Percentiles rank a stretch among this genome's conserved stretches.
These are phyloP conservation scores for Cyberlindnera saturnus DNA, from an alignment of 805 yeast genomes.

Conservation along the genomic window DNA sequence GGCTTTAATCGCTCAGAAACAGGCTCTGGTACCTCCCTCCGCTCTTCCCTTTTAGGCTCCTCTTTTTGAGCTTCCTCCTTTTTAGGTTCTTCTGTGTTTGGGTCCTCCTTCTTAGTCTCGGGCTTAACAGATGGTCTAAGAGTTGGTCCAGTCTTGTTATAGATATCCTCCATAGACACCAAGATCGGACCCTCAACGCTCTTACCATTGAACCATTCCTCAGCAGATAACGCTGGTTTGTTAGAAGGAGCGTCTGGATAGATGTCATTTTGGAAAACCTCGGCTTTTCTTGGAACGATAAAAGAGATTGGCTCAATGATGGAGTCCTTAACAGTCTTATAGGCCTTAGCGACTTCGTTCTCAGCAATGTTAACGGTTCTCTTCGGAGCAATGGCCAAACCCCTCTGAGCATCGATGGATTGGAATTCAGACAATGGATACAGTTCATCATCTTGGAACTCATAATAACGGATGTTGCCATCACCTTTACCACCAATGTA, in stretches of 20 bases:
- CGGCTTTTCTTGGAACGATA: conserved; percentile 90
- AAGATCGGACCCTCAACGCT: conserved; percentile 78
- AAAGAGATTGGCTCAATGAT: conserved; percentile 88
- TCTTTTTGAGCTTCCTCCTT: conserved; percentile 21
- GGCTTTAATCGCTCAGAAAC: conserved; percentile 14
- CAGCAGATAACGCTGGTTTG: conserved; percentile 71
- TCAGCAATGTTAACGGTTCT: conserved; percentile 70
- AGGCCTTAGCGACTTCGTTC: conserved; percentile 77
- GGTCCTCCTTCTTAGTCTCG: conserved; percentile 14
- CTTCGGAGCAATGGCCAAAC: conserved; percentile 87
- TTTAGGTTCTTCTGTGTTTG: conserved; percentile 17
- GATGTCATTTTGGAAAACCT: conserved; percentile 86
- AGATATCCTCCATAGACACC: conserved; percentile 67
- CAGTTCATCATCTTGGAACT: conserved; percentile 78
- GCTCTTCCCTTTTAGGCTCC: conserved; percentile 17
- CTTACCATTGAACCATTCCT: conserved; percentile 77
- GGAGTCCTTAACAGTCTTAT: conserved; percentile 82
- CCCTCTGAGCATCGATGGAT: conserved; percentile 92
- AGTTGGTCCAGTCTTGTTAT: conserved; percentile 62
- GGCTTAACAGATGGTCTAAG: conserved; percentile 32
- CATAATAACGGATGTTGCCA: conserved; percentile 93
- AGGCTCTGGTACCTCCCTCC: conserved; percentile 17
- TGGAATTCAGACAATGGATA: conserved; percentile 83
- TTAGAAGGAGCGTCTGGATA: conserved; percentile 87
- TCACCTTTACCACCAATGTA: conserved; percentile 97